A percentile compares a stretch with the other conserved stretches of the same genome.
Evolutionary conservation across 2,329 filamentous ascomycete species (phyloP).

Genomic region (Aspergillus thermomutatus): DNA sequence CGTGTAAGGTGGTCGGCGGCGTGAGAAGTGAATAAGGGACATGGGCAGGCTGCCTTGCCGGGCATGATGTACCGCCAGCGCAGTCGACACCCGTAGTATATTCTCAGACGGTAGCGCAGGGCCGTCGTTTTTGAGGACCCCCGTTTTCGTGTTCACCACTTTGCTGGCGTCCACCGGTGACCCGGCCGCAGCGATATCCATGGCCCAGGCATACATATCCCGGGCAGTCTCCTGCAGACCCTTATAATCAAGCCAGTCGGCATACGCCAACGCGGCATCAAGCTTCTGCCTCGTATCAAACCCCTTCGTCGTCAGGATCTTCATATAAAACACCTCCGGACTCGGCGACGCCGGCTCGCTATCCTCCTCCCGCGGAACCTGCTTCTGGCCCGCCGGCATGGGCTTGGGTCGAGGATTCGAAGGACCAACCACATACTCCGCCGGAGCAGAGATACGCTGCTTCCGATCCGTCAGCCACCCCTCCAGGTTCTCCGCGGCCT

Average conservation of each 20-base stretch:
- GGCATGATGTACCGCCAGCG: constrained; percentile 74
- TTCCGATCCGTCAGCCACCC: constrained; percentile 71
- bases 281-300: constrained; percentile 76
- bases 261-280: constrained; percentile 78
- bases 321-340: constrained; percentile 76
- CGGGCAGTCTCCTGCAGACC: constrained; percentile 61
- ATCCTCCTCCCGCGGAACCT: constrained; percentile 70
- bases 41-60: constrained; percentile 61
- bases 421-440: constrained; percentile 72
- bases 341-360: constrained; percentile 65
- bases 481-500: constrained; percentile 75
- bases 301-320: constrained; percentile 75
- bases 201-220: constrained; percentile 70
- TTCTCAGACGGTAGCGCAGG: constrained; percentile 63
- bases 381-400: constrained; percentile 59
- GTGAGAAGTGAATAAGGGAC: too few species aligned
- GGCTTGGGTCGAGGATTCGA: constrained; percentile 79
- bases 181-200: constrained; percentile 67
- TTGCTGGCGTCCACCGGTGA: constrained; percentile 43
- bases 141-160: constrained; percentile 61
- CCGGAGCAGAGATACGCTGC: constrained; percentile 64
- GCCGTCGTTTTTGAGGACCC: constrained; percentile 60
- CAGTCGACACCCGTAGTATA: constrained; percentile 70
- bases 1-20: too few species aligned
- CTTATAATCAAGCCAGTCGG: constrained; percentile 81